These are phyloP conservation scores for Pseudomassariella vexata DNA, from an alignment of 2,329 filamentous ascomycete species.

Conservation along the genomic window DNA sequence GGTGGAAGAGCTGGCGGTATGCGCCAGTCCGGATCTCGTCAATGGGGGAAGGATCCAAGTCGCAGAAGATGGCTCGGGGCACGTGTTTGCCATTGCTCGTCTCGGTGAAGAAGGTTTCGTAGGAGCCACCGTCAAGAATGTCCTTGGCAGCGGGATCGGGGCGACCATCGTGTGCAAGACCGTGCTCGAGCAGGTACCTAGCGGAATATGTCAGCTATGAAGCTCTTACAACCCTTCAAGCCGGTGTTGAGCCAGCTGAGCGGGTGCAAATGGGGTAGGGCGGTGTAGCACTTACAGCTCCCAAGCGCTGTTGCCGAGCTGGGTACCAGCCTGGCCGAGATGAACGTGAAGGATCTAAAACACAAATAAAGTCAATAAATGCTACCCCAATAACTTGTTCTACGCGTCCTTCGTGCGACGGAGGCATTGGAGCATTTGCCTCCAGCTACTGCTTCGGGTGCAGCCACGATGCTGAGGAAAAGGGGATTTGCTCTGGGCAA, in stretches of 20 bases:
- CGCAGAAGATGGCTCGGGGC: conserved; percentile 66
- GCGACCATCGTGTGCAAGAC: conserved; percentile 59
- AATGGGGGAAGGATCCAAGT: conserved; percentile 67
- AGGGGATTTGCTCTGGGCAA: too few species aligned
- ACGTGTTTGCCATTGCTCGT: conserved; percentile 67
- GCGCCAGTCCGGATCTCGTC: conserved; percentile 66
- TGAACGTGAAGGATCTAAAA: conserved; percentile 57
- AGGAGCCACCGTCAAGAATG: conserved; percentile 56
- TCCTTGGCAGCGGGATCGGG: conserved; percentile 57
- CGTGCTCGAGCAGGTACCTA: conserved; percentile 69
- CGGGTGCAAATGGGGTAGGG: conserved; percentile 12
- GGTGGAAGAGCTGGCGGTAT: conserved; percentile 67
- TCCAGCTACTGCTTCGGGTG: too few species aligned
- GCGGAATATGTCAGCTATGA: conserved; percentile 9
- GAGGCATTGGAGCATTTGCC: too few species aligned
- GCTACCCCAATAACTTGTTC: too few species aligned
- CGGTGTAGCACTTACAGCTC: conserved; percentile 57
- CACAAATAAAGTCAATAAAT: conserved; percentile 10
- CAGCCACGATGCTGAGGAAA: too few species aligned
- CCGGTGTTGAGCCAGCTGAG: too few species aligned
- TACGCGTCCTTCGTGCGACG: too few species aligned
- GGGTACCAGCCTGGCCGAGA: conserved; percentile 63
- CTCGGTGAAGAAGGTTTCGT: conserved; percentile 70
- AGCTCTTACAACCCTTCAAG: neutral
- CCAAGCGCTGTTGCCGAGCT: conserved; percentile 72